Conservation (phyloP, 257 asterid genomes). For the Lycium barbarum region DNA sequence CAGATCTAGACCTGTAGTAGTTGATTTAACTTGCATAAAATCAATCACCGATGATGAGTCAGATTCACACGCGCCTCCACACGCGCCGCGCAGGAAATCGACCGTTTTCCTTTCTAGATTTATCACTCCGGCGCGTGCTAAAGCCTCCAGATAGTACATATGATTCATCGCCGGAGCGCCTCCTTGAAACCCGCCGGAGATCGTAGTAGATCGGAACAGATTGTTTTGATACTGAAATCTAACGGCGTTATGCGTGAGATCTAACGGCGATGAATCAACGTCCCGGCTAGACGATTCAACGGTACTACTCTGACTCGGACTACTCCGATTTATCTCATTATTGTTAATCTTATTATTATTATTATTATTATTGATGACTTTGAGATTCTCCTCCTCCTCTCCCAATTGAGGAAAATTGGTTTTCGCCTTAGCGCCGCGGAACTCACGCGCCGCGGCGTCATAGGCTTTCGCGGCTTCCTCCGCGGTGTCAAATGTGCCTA, state of each 20-base stretch:
- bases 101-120: neutral
- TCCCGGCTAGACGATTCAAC: slow-evolving; percentile 51
- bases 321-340: slow-evolving; percentile 26
- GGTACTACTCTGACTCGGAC: slow-evolving; percentile 61
- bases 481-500: slow-evolving; percentile 70
- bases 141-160: slow-evolving; percentile 32
- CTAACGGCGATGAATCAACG: slow-evolving; percentile 36
- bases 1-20: slow-evolving; percentile 22
- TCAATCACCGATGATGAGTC: slow-evolving; percentile 41
- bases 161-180: slow-evolving; percentile 10
- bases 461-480: slow-evolving; percentile 72
- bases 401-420: slow-evolving; percentile 54
- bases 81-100: slow-evolving; percentile 32
- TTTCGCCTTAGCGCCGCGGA: slow-evolving; percentile 68
- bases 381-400: slow-evolving; percentile 9
- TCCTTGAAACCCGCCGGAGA: neutral
- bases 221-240: slow-evolving; percentile 42
- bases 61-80: slow-evolving; percentile 19
- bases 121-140: slow-evolving; percentile 26
- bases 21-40: slow-evolving; percentile 25
- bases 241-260: slow-evolving; percentile 35
- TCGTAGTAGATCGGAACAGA: neutral
- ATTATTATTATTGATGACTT: neutral
- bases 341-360: neutral
- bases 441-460: slow-evolving; percentile 63